Evolutionary conservation across 352 stramenopile genomes (phyloP), one percentile per base, ranked within the genome.

Genomic region (Globisporangium recalcitrans): DNA sequence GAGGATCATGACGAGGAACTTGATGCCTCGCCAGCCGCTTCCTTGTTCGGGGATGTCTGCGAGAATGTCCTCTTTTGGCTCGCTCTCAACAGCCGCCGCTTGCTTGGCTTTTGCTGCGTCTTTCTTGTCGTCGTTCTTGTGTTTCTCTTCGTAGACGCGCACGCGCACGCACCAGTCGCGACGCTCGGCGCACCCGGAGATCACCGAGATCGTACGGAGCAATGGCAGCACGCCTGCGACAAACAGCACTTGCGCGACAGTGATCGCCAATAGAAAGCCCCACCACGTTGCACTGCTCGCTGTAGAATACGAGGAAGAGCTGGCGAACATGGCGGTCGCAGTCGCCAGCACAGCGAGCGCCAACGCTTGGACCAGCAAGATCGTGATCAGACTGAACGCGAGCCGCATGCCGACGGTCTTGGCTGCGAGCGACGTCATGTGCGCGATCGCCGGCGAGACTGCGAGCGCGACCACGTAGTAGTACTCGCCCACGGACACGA

Each of bases 401-500:
- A 88, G 44, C 0, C 82, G 80, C 71, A 91, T 87, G 36, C 84
- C 82, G 6, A 69, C 71, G 0, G 82, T 90, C 36, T 68, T 62
- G 22, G 61, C 84, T 19, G 69, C 71, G 29, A 88, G 62, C n/a
- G 73, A 64, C 8, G 85, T 49, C 42, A 91, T 51, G 47, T 90
- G 77, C 4, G 75, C 77, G 32, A 95, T 79, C 3, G 86, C 77
- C 2, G 87, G 87, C 5, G 77, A 82, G 4, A 94, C 70, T 0
- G 76, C 73, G 3, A 96, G 68, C n/a, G 82, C 74, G 31, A 96
- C 74, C 1, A 73, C 67, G 62, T 94, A 93, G 61, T 87, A 88
- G 64, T 96, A 96, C 65, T 96, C 87, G 11, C 87, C 87, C 46
- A 96, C 82, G 0, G 87, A 95, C 11, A 96, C 81, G 62, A 96